phyloP scores from a whole-genome alignment of 1,284 basidiomycete genomes.

The Marasmius fiardii region DNA sequence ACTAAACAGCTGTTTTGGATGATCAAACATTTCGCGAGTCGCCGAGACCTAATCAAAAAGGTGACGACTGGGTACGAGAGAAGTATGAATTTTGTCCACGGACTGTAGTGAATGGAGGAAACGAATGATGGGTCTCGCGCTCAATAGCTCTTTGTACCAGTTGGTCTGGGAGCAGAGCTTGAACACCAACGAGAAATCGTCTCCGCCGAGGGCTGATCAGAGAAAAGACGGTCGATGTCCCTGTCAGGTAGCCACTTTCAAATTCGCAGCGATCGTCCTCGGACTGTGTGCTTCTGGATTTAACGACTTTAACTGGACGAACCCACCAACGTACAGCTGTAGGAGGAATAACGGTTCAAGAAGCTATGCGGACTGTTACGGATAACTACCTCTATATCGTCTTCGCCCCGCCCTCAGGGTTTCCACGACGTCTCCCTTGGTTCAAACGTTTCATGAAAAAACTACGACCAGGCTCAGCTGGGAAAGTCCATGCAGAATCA shows the following conservation, averaged over 20 bases:
- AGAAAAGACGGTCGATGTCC: constrained; percentile 1
- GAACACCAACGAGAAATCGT: constrained; percentile 13
- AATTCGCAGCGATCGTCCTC: constrained; percentile 8
- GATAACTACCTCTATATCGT: constrained; percentile 8
- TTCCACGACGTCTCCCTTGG: constrained; percentile 6
- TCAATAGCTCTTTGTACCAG: constrained; percentile 9
- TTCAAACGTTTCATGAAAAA: constrained; percentile 16
- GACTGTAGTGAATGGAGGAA: constrained; percentile 12
- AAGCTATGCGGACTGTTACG: constrained; percentile 9
- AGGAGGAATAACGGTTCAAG: constrained; percentile 9
- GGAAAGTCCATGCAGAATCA: constrained; percentile 13
- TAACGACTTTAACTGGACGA: constrained; percentile 10
- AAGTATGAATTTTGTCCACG: constrained; percentile 9
- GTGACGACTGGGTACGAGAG: too few species aligned
- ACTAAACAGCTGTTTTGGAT: too few species aligned
- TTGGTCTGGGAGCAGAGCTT: constrained; percentile 12
- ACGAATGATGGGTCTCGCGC: constrained; percentile 15
- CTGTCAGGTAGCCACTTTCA: constrained; percentile 9
- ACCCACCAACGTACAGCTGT: constrained; percentile 3
- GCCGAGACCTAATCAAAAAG: too few species aligned
- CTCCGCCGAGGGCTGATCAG: constrained; percentile 6
- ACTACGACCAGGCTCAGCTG: constrained; percentile 8
- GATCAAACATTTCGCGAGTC: too few species aligned
- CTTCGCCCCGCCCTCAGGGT: constrained; percentile 10
- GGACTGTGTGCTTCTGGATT: constrained; percentile 13